Base-by-base conservation (phyloP, 768 basidiomycete species). In the Cyclocybe cylindracea region DNA sequence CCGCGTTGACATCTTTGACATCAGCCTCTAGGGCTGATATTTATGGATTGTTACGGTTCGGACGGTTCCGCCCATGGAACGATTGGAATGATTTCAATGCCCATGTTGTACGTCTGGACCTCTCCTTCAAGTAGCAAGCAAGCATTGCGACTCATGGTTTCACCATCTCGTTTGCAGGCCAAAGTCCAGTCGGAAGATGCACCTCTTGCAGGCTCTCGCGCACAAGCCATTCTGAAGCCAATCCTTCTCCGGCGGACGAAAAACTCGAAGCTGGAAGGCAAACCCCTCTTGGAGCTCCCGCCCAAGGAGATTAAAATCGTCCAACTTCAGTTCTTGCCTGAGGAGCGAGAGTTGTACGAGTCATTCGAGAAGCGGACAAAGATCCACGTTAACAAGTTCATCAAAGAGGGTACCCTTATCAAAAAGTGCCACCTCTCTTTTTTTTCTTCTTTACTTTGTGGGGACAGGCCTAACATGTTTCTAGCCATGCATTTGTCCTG, bases 181-280 rank as follows among this genome's bases (percentile, higher is more conserved):
- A 80, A 72, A 56, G 62, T 80, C 10, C 86, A 89, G 66, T 62
- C 70, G 11, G 68, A 70, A 16, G 78, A 85, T 54, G 83, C 89
- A 0, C 78, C 76, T 2, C 66, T 87, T 6, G 91, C 90, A 7
- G 83, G 83, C 4, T 68, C 77, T 32, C 79, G 87, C 10, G 85
- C 86, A 0, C 89, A 87, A 59, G 78, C 80, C 8, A 80, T 91
- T 38, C 70, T 92, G 40, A 79, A 81, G 51, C 80, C 84, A 1
- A 69, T 87, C 46, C 66, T 91, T 19, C 72, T 93, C n/a, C 78
- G 91, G 4, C 77, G 91, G 3, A 91, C 85, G 24, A 92, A 92
- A 62, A 73, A 85, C 52, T 79, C 86, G 0, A 70, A 58, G 18
- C 59, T 81, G 55, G 88, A 92, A 58, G 89, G 89, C 1, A 71